Conservation (phyloP, 306 rosid species). For the Arachis hypogaea region DNA sequence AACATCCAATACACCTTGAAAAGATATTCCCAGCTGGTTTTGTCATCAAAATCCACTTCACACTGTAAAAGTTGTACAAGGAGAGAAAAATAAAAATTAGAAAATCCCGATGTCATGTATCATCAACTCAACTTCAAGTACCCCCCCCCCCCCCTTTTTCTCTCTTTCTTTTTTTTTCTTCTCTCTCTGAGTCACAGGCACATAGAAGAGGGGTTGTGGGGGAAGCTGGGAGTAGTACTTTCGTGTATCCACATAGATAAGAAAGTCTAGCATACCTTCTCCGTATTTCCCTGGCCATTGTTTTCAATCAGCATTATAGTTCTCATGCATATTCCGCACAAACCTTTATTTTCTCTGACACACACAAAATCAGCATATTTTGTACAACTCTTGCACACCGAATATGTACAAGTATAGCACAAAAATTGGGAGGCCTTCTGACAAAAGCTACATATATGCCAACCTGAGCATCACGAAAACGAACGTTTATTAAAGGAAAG, state of each 20-base stretch:
- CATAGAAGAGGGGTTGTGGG: neutral
- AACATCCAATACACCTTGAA: slow-evolving; percentile 91
- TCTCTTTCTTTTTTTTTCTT: no score
- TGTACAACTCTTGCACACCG: slow-evolving; percentile 86
- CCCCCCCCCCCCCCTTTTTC: neutral
- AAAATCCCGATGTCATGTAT: slow-evolving; percentile 18
- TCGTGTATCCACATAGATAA: slow-evolving; percentile 30
- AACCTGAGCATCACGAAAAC: slow-evolving; percentile 62
- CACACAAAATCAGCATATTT: slow-evolving; percentile 79
- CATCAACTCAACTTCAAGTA: slow-evolving; percentile 20
- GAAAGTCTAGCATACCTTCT: slow-evolving; percentile 59
- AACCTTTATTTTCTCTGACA: slow-evolving; percentile 85
- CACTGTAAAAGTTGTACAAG: slow-evolving; percentile 40
- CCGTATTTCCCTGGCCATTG: slow-evolving; percentile 59
- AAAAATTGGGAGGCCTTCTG: slow-evolving; percentile 78
- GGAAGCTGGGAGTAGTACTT: neutral
- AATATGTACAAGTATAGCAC: slow-evolving; percentile 96
- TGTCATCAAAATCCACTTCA: slow-evolving; percentile 94
- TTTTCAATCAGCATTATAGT: slow-evolving; percentile 89
- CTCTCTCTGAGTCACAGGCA: neutral
- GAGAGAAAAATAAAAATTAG: slow-evolving; percentile 27
- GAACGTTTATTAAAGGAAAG: slow-evolving; percentile 8
- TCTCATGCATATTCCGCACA: slow-evolving; percentile 88
- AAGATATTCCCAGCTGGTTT: slow-evolving; percentile 98
- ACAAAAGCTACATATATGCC: slow-evolving; percentile 94